Conservation (phyloP, 1,284 basidiomycete genomes). For the Cronartium quercuum region DNA sequence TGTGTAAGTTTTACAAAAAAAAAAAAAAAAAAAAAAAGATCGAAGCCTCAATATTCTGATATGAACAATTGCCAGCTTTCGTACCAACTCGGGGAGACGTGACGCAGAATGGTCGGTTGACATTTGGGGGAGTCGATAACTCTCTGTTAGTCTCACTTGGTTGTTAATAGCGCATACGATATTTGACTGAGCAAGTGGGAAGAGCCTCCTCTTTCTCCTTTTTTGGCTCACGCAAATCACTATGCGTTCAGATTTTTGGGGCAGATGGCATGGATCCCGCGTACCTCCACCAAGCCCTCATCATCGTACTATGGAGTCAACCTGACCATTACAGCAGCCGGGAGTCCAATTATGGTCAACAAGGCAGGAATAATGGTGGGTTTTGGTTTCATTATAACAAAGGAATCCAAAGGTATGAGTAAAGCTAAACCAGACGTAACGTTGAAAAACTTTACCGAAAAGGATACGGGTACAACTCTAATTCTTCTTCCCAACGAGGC, state of each 20-base stretch:
- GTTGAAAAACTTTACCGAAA: neutral
- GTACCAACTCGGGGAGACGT: neutral
- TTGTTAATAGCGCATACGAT: too few relatives aligned
- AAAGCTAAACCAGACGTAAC: neutral
- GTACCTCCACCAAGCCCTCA: neutral
- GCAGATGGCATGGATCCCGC: neutral
- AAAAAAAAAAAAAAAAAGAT: too few relatives aligned
- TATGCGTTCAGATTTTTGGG: neutral
- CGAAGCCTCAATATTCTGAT: too few relatives aligned
- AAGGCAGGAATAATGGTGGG: neutral
- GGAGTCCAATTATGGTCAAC: neutral
- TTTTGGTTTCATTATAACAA: neutral
- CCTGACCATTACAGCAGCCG: neutral
- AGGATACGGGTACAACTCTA: neutral
- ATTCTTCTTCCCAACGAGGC: neutral
- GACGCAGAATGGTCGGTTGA: neutral
- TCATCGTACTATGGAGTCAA: neutral
- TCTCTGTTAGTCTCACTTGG: neutral
- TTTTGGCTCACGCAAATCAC: too few relatives aligned
- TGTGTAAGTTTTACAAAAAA: neutral
- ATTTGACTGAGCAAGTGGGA: too few relatives aligned
- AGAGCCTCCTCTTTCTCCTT: too few relatives aligned
- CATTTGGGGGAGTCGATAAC: neutral
- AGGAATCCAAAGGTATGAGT: neutral
- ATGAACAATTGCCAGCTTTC: neutral